Conservation (phyloP, 2,329 filamentous ascomycete genomes). For the Exophiala xenobiotica region DNA sequence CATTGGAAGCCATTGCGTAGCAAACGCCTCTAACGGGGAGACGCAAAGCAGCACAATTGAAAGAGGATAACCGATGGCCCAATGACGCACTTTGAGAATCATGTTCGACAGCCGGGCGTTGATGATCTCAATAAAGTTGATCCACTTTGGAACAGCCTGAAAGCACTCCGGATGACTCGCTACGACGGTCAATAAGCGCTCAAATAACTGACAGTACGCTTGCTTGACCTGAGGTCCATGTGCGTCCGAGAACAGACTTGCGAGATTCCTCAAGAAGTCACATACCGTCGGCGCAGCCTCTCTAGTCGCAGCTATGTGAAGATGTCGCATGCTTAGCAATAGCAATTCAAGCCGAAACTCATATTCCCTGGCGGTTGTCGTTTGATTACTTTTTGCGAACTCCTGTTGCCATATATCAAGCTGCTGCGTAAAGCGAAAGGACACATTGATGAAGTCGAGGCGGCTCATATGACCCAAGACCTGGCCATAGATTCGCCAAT, state of each 20-base stretch:
- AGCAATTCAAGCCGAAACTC: conserved; percentile 85
- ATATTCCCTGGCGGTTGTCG: conserved; percentile 61
- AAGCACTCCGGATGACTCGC: conserved; percentile 77
- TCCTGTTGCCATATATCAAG: conserved; percentile 77
- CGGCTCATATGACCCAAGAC: conserved; percentile 95
- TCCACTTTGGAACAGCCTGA: conserved; percentile 80
- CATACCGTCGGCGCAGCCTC: conserved; percentile 58
- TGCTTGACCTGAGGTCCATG: conserved; percentile 90
- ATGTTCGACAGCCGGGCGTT: conserved; percentile 78
- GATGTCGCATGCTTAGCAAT: conserved; percentile 85
- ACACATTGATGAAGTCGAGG: conserved; percentile 82
- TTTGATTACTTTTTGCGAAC: conserved; percentile 62
- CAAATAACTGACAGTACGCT: conserved; percentile 88
- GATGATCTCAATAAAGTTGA: conserved; percentile 75
- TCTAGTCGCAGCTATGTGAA: conserved; percentile 72
- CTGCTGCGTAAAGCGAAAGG: conserved; percentile 76
- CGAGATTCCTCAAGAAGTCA: conserved; percentile 80
- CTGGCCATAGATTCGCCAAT: conserved; percentile 93
- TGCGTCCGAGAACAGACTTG: conserved; percentile 76
- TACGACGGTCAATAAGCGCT: conserved; percentile 81
- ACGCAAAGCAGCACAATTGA: conserved; percentile 85
- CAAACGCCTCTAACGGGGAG: conserved; percentile 80
- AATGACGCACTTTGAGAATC: conserved; percentile 88
- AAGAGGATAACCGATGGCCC: conserved; percentile 83
- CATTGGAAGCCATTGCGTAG: conserved; percentile 81